A percentile compares a stretch with the other conserved stretches of the same genome.
phyloP scores from a whole-genome alignment of 306 rosid genomes.

The Parietaria judaica region DNA sequence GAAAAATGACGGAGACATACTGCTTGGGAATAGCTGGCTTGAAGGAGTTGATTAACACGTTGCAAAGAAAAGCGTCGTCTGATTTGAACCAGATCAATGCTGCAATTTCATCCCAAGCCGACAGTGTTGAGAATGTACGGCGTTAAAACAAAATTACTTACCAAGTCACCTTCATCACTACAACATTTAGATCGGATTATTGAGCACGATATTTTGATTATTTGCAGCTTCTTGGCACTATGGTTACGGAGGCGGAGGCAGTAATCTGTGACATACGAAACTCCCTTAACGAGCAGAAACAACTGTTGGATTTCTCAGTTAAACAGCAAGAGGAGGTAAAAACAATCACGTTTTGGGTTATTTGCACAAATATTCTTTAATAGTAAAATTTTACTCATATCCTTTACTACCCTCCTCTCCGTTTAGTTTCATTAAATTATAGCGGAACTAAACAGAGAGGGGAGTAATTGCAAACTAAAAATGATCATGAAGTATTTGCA shows the following conservation, averaged over 20 bases:
- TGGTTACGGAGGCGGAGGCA: constrained; percentile 56
- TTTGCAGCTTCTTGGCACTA: constrained; percentile 59
- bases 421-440: too few species aligned
- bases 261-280: constrained; percentile 49
- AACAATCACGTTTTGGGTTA: background rate
- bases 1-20: constrained; percentile 55
- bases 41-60: constrained; percentile 49
- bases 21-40: constrained; percentile 54
- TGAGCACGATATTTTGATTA: constrained; percentile 15
- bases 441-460: too few species aligned
- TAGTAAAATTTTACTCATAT: background rate
- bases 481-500: too few species aligned
- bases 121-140: constrained; percentile 55
- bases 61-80: constrained; percentile 59
- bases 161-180: too few species aligned
- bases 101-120: constrained; percentile 45
- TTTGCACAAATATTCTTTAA: background rate
- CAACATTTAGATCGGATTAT: too few species aligned
- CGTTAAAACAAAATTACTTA: background rate
- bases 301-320: constrained; percentile 45
- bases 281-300: constrained; percentile 69
- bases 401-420: background rate
- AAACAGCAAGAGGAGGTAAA: constrained; percentile 64
- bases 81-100: constrained; percentile 58
- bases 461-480: too few species aligned